Conservation (phyloP, 768 basidiomycete species). For the Lactarius trivialis region DNA sequence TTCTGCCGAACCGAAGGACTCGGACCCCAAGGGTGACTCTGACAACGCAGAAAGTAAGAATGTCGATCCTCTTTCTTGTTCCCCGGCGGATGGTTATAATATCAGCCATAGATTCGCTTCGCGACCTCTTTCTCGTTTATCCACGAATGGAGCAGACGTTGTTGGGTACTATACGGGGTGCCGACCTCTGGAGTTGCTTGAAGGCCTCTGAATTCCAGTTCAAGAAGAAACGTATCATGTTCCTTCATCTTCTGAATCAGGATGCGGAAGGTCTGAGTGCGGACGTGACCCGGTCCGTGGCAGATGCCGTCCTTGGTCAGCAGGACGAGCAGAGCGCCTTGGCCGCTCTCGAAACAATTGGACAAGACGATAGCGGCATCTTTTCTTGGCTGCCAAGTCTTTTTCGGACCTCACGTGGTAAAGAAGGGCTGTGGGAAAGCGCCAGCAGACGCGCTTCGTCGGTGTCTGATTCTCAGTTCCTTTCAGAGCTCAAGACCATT, state of each 20-base stretch:
- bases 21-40: neutral
- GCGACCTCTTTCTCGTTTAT: neutral
- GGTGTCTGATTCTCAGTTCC: constrained; percentile 4
- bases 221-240: neutral
- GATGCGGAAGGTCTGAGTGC: neutral
- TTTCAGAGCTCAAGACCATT: neutral
- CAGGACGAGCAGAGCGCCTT: neutral
- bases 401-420: neutral
- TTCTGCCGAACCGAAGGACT: neutral
- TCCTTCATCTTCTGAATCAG: neutral
- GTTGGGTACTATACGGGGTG: neutral
- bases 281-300: neutral
- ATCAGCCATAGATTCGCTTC: neutral
- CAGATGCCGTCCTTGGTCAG: neutral
- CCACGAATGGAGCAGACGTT: neutral
- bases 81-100: neutral
- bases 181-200: neutral
- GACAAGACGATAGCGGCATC: neutral
- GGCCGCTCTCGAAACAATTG: neutral
- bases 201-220: neutral
- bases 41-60: neutral
- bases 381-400: neutral
- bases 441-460: neutral
- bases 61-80: neutral
- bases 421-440: neutral